Evolutionary conservation across 179 eudicot genomes (phyloP), one percentile per base, ranked within the genome.

Genomic region (Carnegiea gigantea): DNA sequence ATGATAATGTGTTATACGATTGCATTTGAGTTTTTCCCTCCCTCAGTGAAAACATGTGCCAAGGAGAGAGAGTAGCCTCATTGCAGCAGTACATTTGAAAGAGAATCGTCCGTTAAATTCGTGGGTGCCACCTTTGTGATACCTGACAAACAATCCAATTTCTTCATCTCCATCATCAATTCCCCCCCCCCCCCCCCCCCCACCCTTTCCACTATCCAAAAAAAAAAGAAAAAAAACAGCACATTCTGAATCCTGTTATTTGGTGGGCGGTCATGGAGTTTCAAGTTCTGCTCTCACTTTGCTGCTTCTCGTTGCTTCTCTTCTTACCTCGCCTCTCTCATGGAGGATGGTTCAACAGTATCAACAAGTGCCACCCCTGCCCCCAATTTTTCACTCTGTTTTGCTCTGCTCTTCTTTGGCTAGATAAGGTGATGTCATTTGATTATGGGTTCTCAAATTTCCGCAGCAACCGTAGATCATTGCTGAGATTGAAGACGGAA

Each of bases 401-500:
- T 59, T 1, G 73, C 76, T 12, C 38, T 23, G 1, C 21, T 60
- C 44, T 71, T 54, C 4, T 3, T 54, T 18, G 76, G 70, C 24
- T 18, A 18, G 23, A 21, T 8, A 60, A 8, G n/a, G 5, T 21
- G 65, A 60, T 60, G 24, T 60, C 3, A 60, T 60, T 60, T 60
- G 65, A 60, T 21, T 60, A 21, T 60, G 65, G 4, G 8, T 72
- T 26, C 2, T 67, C 18, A 13, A 51, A 51, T 51, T 51, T 51
- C 57, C 0, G 57, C 17, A 51, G 60, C 82, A 87, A 92, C 74
- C 76, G 75, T 70, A 88, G 77, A 73, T 88, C 94, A 30, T 84
- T 89, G 73, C 78, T 89, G 73, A 91, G 70, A 89, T 84, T 89
- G 86, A 87, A 87, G 82, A 86, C 86, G 60, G 88, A 77, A 28